Conservation (phyloP, 2,329 filamentous ascomycete species). For the Aspergillus floridensis region DNA sequence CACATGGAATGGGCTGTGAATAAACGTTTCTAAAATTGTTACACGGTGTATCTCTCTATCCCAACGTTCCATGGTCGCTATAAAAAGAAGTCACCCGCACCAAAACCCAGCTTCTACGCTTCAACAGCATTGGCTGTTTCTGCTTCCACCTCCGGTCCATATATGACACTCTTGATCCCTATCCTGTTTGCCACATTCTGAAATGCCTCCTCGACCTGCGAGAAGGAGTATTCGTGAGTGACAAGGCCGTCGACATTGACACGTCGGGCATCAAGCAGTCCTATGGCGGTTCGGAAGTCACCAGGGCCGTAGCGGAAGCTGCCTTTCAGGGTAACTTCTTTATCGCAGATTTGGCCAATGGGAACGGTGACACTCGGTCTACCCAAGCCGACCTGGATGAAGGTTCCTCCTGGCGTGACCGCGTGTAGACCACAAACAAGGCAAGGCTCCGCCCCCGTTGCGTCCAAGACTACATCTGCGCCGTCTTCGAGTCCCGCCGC, state of each 20-base stretch:
- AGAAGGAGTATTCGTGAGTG: slow-evolving; percentile 69
- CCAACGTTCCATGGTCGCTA: not conserved
- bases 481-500: slow-evolving; percentile 60
- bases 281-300: slow-evolving; percentile 77
- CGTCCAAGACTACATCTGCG: slow-evolving; percentile 73
- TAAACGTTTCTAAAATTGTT: not conserved
- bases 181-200: slow-evolving; percentile 76
- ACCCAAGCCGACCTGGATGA: slow-evolving; percentile 84
- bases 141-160: slow-evolving; percentile 27
- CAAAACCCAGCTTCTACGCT: not conserved
- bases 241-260: slow-evolving; percentile 75
- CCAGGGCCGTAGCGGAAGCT: slow-evolving; percentile 83
- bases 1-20: slow-evolving; percentile 20
- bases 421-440: slow-evolving; percentile 69
- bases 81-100: not conserved
- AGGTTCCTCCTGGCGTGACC: slow-evolving; percentile 66
- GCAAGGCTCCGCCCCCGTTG: slow-evolving; percentile 69
- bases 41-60: not conserved
- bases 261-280: slow-evolving; percentile 60
- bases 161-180: slow-evolving; percentile 45
- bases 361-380: slow-evolving; percentile 64
- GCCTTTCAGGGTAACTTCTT: slow-evolving; percentile 79
- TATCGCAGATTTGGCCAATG: slow-evolving; percentile 77
- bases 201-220: slow-evolving; percentile 78
- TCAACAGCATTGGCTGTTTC: slow-evolving; percentile 12